These are phyloP conservation scores for Leishmania martiniquensis DNA, from an alignment of 208 protist genomes.

Conservation along the genomic window DNA sequence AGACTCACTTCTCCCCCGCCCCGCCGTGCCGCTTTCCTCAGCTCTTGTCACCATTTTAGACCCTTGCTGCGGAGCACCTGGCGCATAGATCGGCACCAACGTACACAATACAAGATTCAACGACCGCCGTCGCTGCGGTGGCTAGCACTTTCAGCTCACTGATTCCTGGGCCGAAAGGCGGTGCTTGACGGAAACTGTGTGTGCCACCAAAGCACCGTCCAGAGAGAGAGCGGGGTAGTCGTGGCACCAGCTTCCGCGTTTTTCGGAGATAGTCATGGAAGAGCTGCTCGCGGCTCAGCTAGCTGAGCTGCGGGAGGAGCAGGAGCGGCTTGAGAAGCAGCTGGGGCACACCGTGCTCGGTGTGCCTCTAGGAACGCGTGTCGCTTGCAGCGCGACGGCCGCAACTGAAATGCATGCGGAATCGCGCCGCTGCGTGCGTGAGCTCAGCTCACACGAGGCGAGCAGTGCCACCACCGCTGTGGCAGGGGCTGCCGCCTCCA, in stretches of 20 bases:
- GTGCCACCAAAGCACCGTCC: not conserved
- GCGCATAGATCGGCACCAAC: not conserved
- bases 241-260: not conserved
- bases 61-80: not conserved
- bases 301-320: constrained; percentile 34
- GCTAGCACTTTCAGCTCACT: not conserved
- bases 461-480: not conserved
- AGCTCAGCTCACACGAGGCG: constrained; percentile 8
- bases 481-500: not conserved
- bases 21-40: not conserved
- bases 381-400: not conserved
- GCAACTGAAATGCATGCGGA: not conserved
- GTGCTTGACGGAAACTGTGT: not conserved
- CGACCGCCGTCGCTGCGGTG: not conserved
- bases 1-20: not conserved
- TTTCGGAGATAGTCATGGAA: constrained; percentile 19
- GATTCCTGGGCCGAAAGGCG: not conserved
- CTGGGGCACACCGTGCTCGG: constrained; percentile 27
- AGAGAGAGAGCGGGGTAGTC: not conserved
- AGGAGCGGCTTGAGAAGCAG: constrained; percentile 30
- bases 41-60: not conserved
- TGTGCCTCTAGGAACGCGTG: not conserved
- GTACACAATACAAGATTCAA: constrained; percentile 10
- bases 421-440: constrained; percentile 16
- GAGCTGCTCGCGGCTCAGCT: constrained; percentile 32